A percentile compares a stretch with the other conserved stretches of the same genome.
These are phyloP conservation scores for Suhomyces bokatorum DNA, from an alignment of 1,139 yeast genomes.

Conservation along the genomic window DNA sequence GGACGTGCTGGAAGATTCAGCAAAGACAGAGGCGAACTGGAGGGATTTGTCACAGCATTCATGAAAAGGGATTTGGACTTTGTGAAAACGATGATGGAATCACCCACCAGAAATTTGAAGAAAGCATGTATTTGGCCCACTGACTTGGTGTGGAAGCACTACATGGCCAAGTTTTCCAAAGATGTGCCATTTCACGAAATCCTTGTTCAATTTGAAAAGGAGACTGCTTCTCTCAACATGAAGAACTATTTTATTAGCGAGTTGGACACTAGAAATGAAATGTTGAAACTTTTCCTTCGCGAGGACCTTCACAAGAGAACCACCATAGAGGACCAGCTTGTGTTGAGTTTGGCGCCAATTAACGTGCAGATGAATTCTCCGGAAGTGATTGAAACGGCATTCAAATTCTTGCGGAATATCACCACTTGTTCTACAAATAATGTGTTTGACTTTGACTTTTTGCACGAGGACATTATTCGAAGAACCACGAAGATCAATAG, in stretches of 20 bases:
- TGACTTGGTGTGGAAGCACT: conserved; percentile 58
- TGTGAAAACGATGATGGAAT: conserved; percentile 46
- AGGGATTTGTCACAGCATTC: conserved; percentile 65
- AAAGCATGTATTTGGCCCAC: conserved; percentile 75
- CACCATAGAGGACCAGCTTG: conserved; percentile 54
- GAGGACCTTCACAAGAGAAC: conserved; percentile 27
- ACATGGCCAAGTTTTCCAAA: conserved; percentile 55
- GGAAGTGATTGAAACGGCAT: conserved; percentile 27
- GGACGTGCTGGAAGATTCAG: conserved; percentile 92
- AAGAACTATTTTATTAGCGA: conserved; percentile 43
- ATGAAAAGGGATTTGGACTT: conserved; percentile 41
- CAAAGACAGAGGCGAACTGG: conserved; percentile 37
- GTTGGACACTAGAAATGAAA: conserved; percentile 42
- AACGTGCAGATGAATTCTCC: conserved; percentile 29
- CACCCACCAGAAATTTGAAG: conserved; percentile 46
- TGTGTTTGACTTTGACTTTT: conserved; percentile 45
- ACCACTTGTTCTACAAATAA: conserved; percentile 40
- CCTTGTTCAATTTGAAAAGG: conserved; percentile 48
- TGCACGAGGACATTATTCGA: conserved; percentile 31
- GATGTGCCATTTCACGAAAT: conserved; percentile 47
- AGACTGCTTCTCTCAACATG: conserved; percentile 26
- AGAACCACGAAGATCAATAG: conserved; percentile 23
- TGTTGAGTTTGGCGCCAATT: conserved; percentile 62
- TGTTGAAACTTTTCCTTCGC: conserved; percentile 47
- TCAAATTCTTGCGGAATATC: conserved; percentile 40